A percentile compares a stretch with the other conserved stretches of the same genome.
phyloP scores from a whole-genome alignment of 768 basidiomycete species.

The Pleurotus platypus region DNA sequence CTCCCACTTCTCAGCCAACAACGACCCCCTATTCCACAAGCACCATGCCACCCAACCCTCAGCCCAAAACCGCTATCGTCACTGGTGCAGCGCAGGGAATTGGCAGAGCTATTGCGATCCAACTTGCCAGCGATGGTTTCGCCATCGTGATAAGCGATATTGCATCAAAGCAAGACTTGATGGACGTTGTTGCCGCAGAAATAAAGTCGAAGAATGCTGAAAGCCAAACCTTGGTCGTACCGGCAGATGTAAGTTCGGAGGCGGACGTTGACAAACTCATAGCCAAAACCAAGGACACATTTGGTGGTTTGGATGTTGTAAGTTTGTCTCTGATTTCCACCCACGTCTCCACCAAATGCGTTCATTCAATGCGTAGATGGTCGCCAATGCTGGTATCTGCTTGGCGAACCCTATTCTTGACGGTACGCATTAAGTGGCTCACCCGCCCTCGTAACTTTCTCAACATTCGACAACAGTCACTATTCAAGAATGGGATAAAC shows the following conservation, averaged over 20 bases:
- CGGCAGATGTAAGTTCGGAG: constrained; percentile 23
- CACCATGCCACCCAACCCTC: not conserved
- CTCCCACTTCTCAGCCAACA: no score
- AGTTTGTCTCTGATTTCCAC: not conserved
- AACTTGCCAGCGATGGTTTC: constrained; percentile 28
- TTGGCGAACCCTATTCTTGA: constrained; percentile 13
- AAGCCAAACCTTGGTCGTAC: constrained; percentile 16
- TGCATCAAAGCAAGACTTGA: constrained; percentile 10
- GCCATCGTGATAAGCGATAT: constrained; percentile 27
- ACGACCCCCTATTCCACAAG: not conserved
- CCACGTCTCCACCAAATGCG: not conserved
- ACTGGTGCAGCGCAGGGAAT: constrained; percentile 32
- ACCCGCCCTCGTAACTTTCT: no score
- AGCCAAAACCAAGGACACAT: constrained; percentile 13
- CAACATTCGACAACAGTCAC: constrained; percentile 18
- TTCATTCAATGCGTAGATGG: constrained; percentile 23
- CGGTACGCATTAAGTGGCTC: constrained; percentile 10
- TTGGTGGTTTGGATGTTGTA: constrained; percentile 25
- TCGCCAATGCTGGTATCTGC: constrained; percentile 29
- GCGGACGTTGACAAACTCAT: constrained; percentile 25
- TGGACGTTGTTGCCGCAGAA: constrained; percentile 21
- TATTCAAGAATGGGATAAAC: constrained; percentile 26
- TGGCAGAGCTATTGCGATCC: constrained; percentile 27
- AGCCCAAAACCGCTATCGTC: constrained; percentile 19
- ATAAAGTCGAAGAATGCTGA: constrained; percentile 16